Percentiles rank a stretch among this genome's conserved stretches.
Conservation (phyloP, 805 yeast genomes). For the Candida caryicola region DNA sequence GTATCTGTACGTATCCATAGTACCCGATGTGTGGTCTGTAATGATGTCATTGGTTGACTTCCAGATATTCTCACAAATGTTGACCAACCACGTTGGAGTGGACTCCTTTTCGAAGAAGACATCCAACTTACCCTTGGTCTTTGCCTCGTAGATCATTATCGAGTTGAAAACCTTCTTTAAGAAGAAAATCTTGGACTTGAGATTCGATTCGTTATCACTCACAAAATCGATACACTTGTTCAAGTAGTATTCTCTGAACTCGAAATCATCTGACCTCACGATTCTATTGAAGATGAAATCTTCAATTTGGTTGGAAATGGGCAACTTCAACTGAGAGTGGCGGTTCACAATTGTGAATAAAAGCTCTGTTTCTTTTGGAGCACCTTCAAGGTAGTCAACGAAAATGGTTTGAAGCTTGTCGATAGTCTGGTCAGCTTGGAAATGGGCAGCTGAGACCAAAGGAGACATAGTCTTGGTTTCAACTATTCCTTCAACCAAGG, state of each 20-base stretch:
- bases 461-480: constrained; percentile 40
- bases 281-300: constrained; percentile 57
- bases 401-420: constrained; percentile 52
- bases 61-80: constrained; percentile 72
- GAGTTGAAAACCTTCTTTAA: constrained; percentile 62
- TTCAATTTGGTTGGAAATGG: constrained; percentile 47
- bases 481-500: constrained; percentile 43
- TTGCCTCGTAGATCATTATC: constrained; percentile 60
- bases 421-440: constrained; percentile 70
- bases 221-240: constrained; percentile 47
- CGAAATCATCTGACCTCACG: constrained; percentile 48
- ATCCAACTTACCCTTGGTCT: constrained; percentile 45
- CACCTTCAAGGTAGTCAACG: constrained; percentile 25
- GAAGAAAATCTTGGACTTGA: constrained; percentile 56
- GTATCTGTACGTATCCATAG: constrained; percentile 69
- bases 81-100: constrained; percentile 59
- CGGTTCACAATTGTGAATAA: constrained; percentile 31
- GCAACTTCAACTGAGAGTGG: constrained; percentile 45
- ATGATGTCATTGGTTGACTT: constrained; percentile 53
- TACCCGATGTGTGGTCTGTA: constrained; percentile 57
- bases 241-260: constrained; percentile 50
- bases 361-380: constrained; percentile 24
- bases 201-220: constrained; percentile 42
- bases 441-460: constrained; percentile 57
- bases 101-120: constrained; percentile 36